Conservation (phyloP, 2,329 filamentous ascomycete genomes). For the Aspergillus proliferans region DNA sequence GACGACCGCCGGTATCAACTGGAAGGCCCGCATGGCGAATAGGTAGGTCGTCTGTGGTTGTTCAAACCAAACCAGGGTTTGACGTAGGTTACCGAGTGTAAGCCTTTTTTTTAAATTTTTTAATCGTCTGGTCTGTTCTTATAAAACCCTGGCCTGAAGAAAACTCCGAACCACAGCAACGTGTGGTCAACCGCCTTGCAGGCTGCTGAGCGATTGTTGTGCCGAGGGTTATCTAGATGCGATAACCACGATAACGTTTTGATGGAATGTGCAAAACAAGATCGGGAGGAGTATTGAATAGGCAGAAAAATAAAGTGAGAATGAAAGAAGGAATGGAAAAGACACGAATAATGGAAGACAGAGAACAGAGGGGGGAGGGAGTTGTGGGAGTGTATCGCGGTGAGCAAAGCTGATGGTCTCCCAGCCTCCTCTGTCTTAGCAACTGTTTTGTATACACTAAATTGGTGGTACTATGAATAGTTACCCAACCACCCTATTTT, state of each 20-base stretch:
- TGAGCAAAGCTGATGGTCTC: conserved; percentile 5
- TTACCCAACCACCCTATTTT: conserved; percentile 31
- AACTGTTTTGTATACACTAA: not conserved
- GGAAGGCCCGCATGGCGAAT: conserved; percentile 25
- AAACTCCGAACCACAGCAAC: not conserved
- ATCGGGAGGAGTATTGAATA: not conserved
- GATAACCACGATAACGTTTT: not conserved
- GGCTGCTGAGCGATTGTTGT: not conserved
- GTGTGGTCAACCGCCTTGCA: not conserved
- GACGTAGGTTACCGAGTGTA: not conserved
- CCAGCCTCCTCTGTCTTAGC: conserved; percentile 22
- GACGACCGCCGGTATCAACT: conserved; percentile 17
- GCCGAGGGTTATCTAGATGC: not conserved
- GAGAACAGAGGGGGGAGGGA: conserved; percentile 7
- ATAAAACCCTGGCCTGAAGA: not conserved
- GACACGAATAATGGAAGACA: conserved; percentile 7
- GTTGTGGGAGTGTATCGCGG: not conserved
- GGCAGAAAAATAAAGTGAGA: conserved; percentile 12
- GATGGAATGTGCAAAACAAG: not conserved
- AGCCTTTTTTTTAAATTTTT: not conserved
- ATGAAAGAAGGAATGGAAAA: conserved; percentile 1
- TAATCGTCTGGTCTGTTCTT: not conserved
- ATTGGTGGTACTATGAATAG: conserved; percentile 9
- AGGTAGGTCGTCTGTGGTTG: conserved; percentile 1
- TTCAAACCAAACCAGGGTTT: not conserved